These are phyloP conservation scores for Rhododendron ovatum DNA, from an alignment of 148 eudicot genomes.

Conservation along the genomic window DNA sequence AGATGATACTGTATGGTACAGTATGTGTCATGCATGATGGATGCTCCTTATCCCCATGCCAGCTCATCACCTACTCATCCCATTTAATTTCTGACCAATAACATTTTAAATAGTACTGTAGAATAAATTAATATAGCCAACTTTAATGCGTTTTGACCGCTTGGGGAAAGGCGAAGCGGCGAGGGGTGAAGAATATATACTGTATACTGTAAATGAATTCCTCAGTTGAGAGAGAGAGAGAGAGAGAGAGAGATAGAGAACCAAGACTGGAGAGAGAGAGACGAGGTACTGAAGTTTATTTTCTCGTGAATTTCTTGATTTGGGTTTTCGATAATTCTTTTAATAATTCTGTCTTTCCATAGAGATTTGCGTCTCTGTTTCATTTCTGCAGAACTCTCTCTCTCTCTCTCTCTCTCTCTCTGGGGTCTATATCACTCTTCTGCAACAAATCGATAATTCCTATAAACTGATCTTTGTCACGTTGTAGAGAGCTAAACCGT, in stretches of 20 bases:
- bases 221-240: not conserved
- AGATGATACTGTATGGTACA: not conserved
- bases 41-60: not conserved
- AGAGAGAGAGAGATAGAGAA: not conserved
- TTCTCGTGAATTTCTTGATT: not conserved
- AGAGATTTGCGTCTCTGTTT: conserved; percentile 12
- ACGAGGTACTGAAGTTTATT: not conserved
- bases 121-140: not conserved
- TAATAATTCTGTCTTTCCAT: not conserved
- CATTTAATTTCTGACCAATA: not conserved
- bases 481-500: conserved; percentile 2
- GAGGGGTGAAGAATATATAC: not conserved
- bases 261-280: not conserved
- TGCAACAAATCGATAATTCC: not conserved
- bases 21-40: not conserved
- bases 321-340: not conserved
- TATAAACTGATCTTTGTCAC: conserved; percentile 17
- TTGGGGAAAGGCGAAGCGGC: conserved; percentile 1
- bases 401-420: not conserved
- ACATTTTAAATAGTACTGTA: not conserved
- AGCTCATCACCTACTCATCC: not conserved
- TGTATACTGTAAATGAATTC: not conserved
- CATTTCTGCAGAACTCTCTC: not conserved
- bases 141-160: not conserved
- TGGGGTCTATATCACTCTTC: not conserved